Percentiles rank a stretch among this genome's conserved stretches.
Evolutionary conservation across 208 protist genomes (phyloP).

Genomic region (Leishmania amazonensis): DNA sequence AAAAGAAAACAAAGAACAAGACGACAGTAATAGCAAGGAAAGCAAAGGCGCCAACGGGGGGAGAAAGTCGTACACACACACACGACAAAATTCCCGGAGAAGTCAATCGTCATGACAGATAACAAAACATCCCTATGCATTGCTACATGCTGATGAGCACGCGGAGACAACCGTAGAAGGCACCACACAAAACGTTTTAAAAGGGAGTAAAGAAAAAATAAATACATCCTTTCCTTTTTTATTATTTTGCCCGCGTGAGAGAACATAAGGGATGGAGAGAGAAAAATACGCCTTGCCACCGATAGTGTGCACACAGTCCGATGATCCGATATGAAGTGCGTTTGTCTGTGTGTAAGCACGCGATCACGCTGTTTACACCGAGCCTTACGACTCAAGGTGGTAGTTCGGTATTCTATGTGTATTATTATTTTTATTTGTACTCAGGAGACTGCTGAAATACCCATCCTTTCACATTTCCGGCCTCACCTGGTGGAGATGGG

Average conservation of each 20-base stretch:
- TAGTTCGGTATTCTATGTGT: background rate
- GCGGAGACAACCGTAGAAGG: too few relatives aligned
- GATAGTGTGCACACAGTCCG: background rate
- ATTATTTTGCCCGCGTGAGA: background rate
- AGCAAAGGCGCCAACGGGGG: background rate
- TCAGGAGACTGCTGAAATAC: background rate
- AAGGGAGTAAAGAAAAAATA: background rate
- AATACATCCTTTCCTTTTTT: background rate
- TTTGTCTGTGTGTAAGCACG: background rate
- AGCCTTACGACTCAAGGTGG: background rate
- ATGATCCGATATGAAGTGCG: background rate
- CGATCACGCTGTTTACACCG: background rate
- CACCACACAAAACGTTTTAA: background rate
- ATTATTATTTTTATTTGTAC: background rate
- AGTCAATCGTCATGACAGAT: background rate
- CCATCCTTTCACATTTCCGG: background rate
- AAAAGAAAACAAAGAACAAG: background rate
- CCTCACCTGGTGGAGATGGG: background rate
- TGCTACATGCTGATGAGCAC: too few relatives aligned
- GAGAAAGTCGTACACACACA: background rate
- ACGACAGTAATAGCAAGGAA: background rate
- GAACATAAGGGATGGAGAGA: background rate
- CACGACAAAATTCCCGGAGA: background rate
- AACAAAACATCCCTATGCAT: background rate
- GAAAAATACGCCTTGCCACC: background rate